These are phyloP conservation scores for Ceratocystis cacaofunesta DNA, from an alignment of 2,329 filamentous ascomycete genomes.

Conservation along the genomic window DNA sequence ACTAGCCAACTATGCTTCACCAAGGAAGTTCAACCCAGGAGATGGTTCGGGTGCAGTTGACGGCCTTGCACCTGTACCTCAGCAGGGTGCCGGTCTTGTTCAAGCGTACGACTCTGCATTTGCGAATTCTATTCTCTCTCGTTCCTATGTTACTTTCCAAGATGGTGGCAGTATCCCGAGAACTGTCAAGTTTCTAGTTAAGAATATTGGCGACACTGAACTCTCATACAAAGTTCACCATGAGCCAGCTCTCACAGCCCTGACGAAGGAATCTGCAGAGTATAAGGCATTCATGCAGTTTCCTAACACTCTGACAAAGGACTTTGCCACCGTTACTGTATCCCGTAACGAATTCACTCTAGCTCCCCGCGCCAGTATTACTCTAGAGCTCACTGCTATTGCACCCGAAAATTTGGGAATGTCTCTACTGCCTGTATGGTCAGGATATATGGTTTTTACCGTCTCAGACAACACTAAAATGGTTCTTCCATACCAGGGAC, in stretches of 20 bases:
- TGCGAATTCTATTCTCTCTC: slow-evolving; percentile 36
- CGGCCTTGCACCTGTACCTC: slow-evolving; percentile 38
- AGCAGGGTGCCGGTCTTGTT: slow-evolving; percentile 46
- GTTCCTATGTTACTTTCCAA: slow-evolving; percentile 47
- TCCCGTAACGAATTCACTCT: slow-evolving; percentile 30
- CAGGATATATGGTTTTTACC: slow-evolving; percentile 29
- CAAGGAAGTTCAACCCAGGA: slow-evolving; percentile 35
- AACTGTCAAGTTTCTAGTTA: slow-evolving; percentile 38
- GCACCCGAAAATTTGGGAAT: slow-evolving; percentile 22
- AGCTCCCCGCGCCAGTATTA: slow-evolving; percentile 19
- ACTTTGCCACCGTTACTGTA: slow-evolving; percentile 31
- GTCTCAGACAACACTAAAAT: slow-evolving; percentile 26
- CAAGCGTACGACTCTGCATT: slow-evolving; percentile 44
- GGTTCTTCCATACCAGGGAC: slow-evolving; percentile 28
- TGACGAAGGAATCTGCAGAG: slow-evolving; percentile 30
- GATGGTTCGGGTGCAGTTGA: slow-evolving; percentile 24
- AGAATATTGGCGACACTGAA: slow-evolving; percentile 35
- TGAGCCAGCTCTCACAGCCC: slow-evolving; percentile 36
- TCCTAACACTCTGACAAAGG: slow-evolving; percentile 31
- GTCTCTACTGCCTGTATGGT: slow-evolving; percentile 28
- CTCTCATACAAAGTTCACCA: slow-evolving; percentile 39
- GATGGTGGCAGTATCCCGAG: slow-evolving; percentile 43
- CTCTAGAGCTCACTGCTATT: slow-evolving; percentile 23
- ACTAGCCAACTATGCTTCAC: slow-evolving; percentile 35
- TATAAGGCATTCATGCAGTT: slow-evolving; percentile 21